Evolutionary conservation across 129 eudicot genomes (phyloP).

Genomic region (Centella asiatica): DNA sequence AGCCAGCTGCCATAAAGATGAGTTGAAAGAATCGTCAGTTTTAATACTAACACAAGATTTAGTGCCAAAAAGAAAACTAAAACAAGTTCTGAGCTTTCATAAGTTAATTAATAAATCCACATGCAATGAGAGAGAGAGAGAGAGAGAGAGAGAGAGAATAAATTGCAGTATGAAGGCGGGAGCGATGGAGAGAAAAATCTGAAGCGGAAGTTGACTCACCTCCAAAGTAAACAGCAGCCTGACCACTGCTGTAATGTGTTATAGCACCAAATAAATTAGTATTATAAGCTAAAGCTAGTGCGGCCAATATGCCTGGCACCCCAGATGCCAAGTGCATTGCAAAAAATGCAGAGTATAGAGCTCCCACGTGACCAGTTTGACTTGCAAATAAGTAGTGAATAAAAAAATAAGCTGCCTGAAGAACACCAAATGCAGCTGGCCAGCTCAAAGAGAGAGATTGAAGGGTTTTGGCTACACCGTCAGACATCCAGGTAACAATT

Average conservation of each 20-base stretch:
- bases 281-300: constrained; percentile 72
- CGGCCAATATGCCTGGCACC: constrained; percentile 80
- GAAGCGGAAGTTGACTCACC: constrained; percentile 30
- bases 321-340: constrained; percentile 91
- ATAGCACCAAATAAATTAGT: constrained; percentile 81
- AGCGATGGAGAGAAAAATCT: neutral
- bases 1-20: constrained; percentile 52
- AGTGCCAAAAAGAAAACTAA: no score
- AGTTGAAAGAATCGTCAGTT: constrained; percentile 17
- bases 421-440: constrained; percentile 90
- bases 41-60: no score
- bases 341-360: constrained; percentile 82
- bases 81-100: neutral
- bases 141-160: neutral
- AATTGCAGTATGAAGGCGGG: neutral
- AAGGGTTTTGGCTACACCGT: constrained; percentile 64
- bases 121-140: neutral
- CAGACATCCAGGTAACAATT: constrained; percentile 82
- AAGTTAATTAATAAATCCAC: no score
- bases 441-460: constrained; percentile 71
- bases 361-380: constrained; percentile 96
- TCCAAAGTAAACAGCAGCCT: constrained; percentile 92
- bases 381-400: constrained; percentile 93
- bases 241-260: constrained; percentile 96
- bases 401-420: constrained; percentile 77